These are phyloP conservation scores for Podospora anserina DNA, from an alignment of 495 filamentous ascomycete genomes.

Conservation along the genomic window DNA sequence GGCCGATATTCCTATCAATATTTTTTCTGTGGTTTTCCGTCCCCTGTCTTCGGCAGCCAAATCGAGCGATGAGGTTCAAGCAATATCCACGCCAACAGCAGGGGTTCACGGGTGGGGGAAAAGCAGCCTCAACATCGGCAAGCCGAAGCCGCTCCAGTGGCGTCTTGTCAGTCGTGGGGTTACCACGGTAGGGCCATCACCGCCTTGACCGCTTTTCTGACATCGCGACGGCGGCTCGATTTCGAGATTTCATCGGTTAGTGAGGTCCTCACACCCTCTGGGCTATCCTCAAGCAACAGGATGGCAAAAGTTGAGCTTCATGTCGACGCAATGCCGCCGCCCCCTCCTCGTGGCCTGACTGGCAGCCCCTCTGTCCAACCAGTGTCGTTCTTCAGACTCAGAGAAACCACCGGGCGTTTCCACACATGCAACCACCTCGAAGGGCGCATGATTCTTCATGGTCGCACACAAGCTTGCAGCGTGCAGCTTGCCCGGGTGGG, in stretches of 20 bases:
- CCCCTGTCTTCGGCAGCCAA: neutral
- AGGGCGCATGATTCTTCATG: slow-evolving; percentile 4
- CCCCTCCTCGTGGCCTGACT: neutral
- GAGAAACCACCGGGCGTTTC: neutral
- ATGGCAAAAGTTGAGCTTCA: neutral
- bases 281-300: neutral
- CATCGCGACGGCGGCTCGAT: neutral
- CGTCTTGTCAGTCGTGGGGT: neutral
- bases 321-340: neutral
- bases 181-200: neutral
- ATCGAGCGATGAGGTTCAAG: slow-evolving; percentile 2
- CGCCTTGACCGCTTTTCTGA: neutral
- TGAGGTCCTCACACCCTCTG: no score
- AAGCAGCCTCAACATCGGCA: neutral
- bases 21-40: neutral
- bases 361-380: neutral
- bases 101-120: neutral
- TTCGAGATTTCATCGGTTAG: neutral
- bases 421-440: slow-evolving; percentile 1
- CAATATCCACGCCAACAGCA: neutral
- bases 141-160: neutral
- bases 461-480: slow-evolving; percentile 2
- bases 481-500: slow-evolving; percentile 3
- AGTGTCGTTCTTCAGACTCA: neutral
- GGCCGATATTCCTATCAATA: neutral